Evolutionary conservation across 352 stramenopile species (phyloP).

Genomic region (Thraustochytrium sp.): DNA sequence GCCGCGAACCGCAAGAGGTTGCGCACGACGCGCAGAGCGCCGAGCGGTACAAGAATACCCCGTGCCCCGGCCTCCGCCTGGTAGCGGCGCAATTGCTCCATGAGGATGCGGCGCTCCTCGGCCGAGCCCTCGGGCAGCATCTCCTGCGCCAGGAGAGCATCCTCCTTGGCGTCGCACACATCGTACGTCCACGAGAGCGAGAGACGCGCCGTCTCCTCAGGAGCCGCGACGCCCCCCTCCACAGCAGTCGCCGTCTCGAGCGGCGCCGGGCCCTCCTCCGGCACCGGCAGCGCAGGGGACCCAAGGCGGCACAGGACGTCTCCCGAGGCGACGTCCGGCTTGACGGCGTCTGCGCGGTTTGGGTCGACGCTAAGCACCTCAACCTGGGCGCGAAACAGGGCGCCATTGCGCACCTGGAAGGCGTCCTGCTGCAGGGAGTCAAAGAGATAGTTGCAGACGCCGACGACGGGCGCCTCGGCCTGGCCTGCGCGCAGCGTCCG

Average conservation of each 20-base stretch:
- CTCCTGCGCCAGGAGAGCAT: neutral
- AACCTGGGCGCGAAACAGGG: conserved; percentile 80
- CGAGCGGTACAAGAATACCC: conserved; percentile 81
- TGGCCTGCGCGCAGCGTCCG: neutral
- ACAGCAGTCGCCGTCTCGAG: neutral
- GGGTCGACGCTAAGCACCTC: conserved; percentile 55
- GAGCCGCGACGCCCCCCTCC: no score
- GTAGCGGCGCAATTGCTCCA: neutral
- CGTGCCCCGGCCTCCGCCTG: neutral
- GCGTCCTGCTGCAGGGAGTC: conserved; percentile 49
- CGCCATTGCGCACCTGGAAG: conserved; percentile 32
- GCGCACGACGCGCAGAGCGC: conserved; percentile 69
- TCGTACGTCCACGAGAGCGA: conserved; percentile 19
- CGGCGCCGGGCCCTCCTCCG: neutral
- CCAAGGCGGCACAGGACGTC: neutral
- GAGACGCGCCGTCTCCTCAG: neutral
- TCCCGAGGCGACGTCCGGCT: neutral
- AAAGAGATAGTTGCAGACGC: conserved; percentile 53
- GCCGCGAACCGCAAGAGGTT: conserved; percentile 59
- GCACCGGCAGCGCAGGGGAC: neutral
- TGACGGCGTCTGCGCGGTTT: neutral
- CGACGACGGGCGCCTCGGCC: conserved; percentile 45
- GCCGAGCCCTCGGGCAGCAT: neutral
- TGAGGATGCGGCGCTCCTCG: neutral
- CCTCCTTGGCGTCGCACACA: neutral